Evolutionary conservation across 1,284 basidiomycete species (phyloP).

Genomic region (Cryptococcus amylolentus): DNA sequence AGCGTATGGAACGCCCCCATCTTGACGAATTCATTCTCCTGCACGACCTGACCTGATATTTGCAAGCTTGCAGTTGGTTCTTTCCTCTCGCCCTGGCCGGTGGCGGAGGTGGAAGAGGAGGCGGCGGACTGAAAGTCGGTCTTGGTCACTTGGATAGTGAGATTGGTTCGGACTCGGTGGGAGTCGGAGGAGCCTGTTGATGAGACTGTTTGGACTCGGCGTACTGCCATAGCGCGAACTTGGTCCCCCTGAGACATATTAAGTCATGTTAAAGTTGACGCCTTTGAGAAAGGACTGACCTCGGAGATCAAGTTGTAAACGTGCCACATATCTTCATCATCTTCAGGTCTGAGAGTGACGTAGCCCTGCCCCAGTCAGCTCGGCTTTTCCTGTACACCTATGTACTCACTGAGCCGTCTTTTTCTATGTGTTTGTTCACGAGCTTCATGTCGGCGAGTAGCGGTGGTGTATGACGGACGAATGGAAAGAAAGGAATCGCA

Average conservation of each 20-base stretch:
- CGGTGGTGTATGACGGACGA: background rate
- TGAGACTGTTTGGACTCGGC: slow-evolving; percentile 69
- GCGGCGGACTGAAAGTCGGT: slow-evolving; percentile 66
- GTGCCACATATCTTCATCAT: slow-evolving; percentile 99
- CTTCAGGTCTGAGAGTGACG: slow-evolving; percentile 85
- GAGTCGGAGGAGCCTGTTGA: slow-evolving; percentile 92
- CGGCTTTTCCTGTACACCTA: background rate
- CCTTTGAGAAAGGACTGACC: slow-evolving; percentile 44
- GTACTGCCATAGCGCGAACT: slow-evolving; percentile 82
- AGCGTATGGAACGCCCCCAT: slow-evolving; percentile 94
- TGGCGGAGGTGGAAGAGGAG: slow-evolving; percentile 53
- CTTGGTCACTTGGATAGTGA: slow-evolving; percentile 75
- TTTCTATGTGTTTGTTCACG: slow-evolving; percentile 66
- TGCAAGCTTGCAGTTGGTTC: slow-evolving; percentile 65
- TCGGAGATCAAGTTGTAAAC: slow-evolving; percentile 94
- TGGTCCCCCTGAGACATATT: slow-evolving; percentile 62
- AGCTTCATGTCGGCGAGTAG: slow-evolving; percentile 60
- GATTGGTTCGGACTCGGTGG: slow-evolving; percentile 75
- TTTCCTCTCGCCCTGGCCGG: slow-evolving; percentile 47
- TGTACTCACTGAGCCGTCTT: slow-evolving; percentile 65
- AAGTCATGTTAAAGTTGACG: background rate
- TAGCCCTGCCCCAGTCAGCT: slow-evolving; percentile 60
- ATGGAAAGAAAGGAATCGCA: background rate
- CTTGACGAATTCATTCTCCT: slow-evolving; percentile 87
- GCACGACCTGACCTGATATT: slow-evolving; percentile 81